Evolutionary conservation across 345 rosid genomes (phyloP), one percentile per base, ranked within the genome.

Genomic region (Turnera subulata): DNA sequence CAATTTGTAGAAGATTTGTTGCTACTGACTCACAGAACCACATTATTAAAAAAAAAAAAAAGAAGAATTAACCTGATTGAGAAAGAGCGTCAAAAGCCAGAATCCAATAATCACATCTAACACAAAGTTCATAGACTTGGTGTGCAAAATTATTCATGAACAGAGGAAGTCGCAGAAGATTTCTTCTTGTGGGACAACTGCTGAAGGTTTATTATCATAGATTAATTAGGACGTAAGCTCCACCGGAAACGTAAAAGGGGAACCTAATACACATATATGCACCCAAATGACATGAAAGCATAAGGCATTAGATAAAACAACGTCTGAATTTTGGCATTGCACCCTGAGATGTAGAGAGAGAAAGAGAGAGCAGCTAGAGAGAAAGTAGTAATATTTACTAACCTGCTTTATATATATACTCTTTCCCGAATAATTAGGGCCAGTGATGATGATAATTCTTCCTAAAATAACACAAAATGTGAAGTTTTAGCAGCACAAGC

Each of bases 371-470:
- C 45, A 8, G 12, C n/a, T 13, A 16, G 45, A 42, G 45, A 5
- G 14, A 42, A 16, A 16, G 16, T 42, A 9, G 45, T 6, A 26
- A 23, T 45, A 44, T 15, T 62, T 19, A 46, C 72, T 63, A 9
- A 84, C 98, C 96, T 92, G 98, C 69, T 92, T 92, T 66, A 86
- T 72, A 66, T 92, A 92, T 72, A 89, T 89, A 63, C 98, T 92
- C 76, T 92, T 92, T 72, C 98, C 98, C 20, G 97, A 89, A 78
- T 83, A 92, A 77, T 89, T 92, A 56, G 98, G 98, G 67, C 98
- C 98, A 9, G 97, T 89, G 58, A 93, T 89, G 75, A 93, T 78
- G 73, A 73, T 76, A 67, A 93, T 79, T 73, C 80, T 78, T 52
- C 84, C 99, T 89, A 85, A 62, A 65, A 50, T 46, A 73, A 62